Conservation (phyloP, 441 rosid species). For the Adansonia gregorii region DNA sequence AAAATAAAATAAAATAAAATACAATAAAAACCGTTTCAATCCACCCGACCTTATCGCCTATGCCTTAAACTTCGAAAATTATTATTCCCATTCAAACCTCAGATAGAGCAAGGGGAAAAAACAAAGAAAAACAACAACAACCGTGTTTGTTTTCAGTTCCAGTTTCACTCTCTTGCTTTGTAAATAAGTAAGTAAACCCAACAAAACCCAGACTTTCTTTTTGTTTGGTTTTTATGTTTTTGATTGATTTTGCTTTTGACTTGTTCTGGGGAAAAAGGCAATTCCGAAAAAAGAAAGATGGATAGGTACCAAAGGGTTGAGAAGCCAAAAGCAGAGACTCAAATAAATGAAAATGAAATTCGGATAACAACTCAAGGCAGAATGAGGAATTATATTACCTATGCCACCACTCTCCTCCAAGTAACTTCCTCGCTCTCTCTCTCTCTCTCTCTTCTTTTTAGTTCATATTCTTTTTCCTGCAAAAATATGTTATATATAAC, state of each 20-base stretch:
- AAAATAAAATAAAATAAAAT: no score
- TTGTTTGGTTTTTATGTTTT: neutral
- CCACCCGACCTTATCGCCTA: neutral
- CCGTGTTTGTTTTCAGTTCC: neutral
- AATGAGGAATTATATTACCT: conserved; percentile 52
- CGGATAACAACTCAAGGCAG: conserved; percentile 48
- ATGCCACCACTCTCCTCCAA: conserved; percentile 50
- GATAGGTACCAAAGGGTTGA: conserved; percentile 56
- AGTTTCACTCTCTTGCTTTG: neutral
- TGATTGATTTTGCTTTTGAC: neutral
- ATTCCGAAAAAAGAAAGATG: conserved; percentile 29
- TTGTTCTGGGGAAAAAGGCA: neutral
- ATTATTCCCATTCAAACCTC: neutral
- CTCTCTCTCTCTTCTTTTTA: neutral
- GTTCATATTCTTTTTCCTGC: neutral
- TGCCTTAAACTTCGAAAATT: neutral
- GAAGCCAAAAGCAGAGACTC: conserved; percentile 46
- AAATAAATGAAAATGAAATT: conserved; percentile 52
- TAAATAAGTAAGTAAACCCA: neutral
- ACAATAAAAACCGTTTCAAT: neutral
- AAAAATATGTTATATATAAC: neutral
- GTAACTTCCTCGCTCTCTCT: conserved; percentile 14
- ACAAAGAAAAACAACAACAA: neutral
- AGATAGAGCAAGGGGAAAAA: neutral
- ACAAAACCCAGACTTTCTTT: neutral